Base-by-base conservation (phyloP, 148 eudicot species). In the Rheum nobile region DNA sequence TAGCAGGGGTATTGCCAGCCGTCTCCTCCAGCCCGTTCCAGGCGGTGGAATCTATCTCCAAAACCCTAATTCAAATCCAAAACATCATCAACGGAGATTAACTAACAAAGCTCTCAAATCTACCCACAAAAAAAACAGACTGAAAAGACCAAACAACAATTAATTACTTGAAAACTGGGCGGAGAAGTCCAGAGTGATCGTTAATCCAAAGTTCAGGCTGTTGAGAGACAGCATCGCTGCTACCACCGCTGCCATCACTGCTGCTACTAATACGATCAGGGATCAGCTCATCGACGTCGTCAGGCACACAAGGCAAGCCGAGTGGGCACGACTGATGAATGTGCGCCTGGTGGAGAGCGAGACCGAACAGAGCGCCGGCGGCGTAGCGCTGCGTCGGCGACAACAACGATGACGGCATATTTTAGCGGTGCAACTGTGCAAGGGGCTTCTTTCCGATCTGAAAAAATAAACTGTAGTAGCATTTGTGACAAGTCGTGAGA, bases 21-120 rank as follows among this genome's bases (percentile, higher is more conserved):
- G 92, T 86, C 77, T 88, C 88, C 85, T 86, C 84, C 68, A 88
- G 85, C 65, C 92, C 90, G 38, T 72, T 65, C 90, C 90, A 86
- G 22, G 90, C 88, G 57, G 67, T 70, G 50, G 65, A 57, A 42
- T 88, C 84, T 57, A 88, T 84, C 55, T 85, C 85, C 43, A 88
- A 77, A 76, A 78, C 85, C 84, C 92, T 88, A 72, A 38, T 14
- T 37, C 24, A n/a, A 29, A 48, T n/a, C 32, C 19, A 78, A 73
- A 65, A 24, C 34, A 42, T 9, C 41, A 14, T 34, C 34, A 47
- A 72, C 50, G 14, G 24, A 7, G 32, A 24, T 55, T 9, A 69
- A 32, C 17, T 38, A 19, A 41, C 46, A 34, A 71, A 44, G 5
- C 19, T 71, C 48, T 47, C 32, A 44, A 22, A 71, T 11, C 21